These are phyloP conservation scores for Penicillium ochrochloron DNA, from an alignment of 495 filamentous ascomycete genomes.

Conservation along the genomic window DNA sequence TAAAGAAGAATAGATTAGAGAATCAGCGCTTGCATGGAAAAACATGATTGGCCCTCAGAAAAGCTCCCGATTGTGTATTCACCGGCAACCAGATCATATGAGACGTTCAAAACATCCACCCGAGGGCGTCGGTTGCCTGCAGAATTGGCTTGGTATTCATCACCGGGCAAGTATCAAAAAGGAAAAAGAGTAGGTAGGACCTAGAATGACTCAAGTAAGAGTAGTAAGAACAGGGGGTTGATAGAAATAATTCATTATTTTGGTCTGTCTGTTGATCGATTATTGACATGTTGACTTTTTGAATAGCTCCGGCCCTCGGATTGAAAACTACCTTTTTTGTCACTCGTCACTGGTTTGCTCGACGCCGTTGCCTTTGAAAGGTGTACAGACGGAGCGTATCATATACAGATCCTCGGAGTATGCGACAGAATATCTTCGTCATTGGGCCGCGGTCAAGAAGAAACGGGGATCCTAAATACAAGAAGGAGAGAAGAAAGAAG, in stretches of 20 bases:
- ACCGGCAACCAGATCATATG: conserved; percentile 14
- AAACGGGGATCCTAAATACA: neutral
- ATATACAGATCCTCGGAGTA: conserved; percentile 37
- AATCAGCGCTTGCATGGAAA: neutral
- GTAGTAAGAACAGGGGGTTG: neutral
- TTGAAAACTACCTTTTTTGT: conserved; percentile 49
- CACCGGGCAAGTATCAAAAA: conserved; percentile 19
- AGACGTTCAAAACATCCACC: conserved; percentile 1
- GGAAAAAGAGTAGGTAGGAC: neutral
- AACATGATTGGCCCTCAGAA: neutral
- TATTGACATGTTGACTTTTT: neutral
- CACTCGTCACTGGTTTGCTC: conserved; percentile 44
- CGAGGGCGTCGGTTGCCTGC: conserved; percentile 26
- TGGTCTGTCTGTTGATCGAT: neutral
- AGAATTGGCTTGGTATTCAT: conserved; percentile 36
- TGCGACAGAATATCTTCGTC: conserved; percentile 36
- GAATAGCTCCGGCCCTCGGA: conserved; percentile 25
- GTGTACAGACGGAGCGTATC: conserved; percentile 41
- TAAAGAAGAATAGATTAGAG: neutral
- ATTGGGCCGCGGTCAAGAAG: conserved; percentile 24
- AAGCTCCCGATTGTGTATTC: conserved; percentile 15
- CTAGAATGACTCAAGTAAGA: neutral
- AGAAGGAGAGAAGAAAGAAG: neutral
- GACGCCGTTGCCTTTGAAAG: conserved; percentile 38
- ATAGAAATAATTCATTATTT: conserved; percentile 10